Percentiles rank a stretch among this genome's conserved stretches.
phyloP scores from a whole-genome alignment of 257 asterid genomes.

The Solanum rostratum region DNA sequence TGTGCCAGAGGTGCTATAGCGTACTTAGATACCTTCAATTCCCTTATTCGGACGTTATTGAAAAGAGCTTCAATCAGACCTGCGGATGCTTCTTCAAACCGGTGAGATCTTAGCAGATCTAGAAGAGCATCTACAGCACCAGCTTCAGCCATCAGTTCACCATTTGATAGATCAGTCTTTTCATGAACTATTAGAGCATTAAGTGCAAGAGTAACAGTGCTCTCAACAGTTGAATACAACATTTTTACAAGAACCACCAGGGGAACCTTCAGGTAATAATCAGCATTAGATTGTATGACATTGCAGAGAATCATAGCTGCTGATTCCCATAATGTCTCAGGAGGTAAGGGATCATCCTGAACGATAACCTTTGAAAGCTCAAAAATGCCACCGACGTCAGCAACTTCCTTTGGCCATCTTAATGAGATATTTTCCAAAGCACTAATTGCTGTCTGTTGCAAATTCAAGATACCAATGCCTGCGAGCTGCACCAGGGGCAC shows the following conservation, averaged over 20 bases:
- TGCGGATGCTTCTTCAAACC: slow-evolving; percentile 62
- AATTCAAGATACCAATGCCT: slow-evolving; percentile 57
- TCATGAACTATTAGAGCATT: slow-evolving; percentile 62
- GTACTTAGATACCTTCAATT: slow-evolving; percentile 62
- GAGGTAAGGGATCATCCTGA: slow-evolving; percentile 71
- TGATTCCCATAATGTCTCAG: slow-evolving; percentile 58
- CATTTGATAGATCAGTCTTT: slow-evolving; percentile 47
- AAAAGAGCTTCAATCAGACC: slow-evolving; percentile 66
- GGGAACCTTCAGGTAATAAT: slow-evolving; percentile 50
- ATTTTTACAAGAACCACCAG: slow-evolving; percentile 63
- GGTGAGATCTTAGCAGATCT: slow-evolving; percentile 76
- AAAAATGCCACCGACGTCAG: slow-evolving; percentile 78
- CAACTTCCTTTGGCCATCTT: slow-evolving; percentile 75
- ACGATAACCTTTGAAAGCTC: slow-evolving; percentile 74
- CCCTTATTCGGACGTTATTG: slow-evolving; percentile 47
- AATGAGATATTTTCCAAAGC: slow-evolving; percentile 63
- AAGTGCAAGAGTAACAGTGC: slow-evolving; percentile 46
- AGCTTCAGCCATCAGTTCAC: slow-evolving; percentile 64
- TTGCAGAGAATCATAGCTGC: slow-evolving; percentile 66
- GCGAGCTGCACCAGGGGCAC: slow-evolving; percentile 80
- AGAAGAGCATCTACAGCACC: slow-evolving; percentile 78
- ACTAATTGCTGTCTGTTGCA: slow-evolving; percentile 72
- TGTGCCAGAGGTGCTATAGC: slow-evolving; percentile 87
- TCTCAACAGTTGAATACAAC: slow-evolving; percentile 43
- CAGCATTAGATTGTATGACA: slow-evolving; percentile 41